Evolutionary conservation across 768 basidiomycete species (phyloP), one percentile per base, ranked within the genome.

Genomic region (Amanita rimosa): DNA sequence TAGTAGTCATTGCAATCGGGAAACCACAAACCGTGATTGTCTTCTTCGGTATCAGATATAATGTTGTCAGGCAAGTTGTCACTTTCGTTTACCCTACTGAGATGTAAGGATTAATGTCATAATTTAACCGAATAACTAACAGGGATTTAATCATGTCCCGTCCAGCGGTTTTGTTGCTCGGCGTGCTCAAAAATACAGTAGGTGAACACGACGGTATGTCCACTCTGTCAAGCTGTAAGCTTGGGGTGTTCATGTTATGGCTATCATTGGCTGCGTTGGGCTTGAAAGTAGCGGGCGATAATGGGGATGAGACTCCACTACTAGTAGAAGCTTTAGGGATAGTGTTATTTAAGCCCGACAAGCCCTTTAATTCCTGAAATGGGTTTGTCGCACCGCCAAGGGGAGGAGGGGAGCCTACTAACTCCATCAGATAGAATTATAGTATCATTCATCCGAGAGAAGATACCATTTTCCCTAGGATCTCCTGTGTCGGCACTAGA

Each of bases 1-100:
- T 33, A 45, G 16, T 9, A 19, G 38, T 39, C 9, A 10, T 19
- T 5, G n/a, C 14, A 31, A 14, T 13, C 16, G 7, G 43, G n/a
- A 29, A 31, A 29, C 13, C 29, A 14, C 31, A 8, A 17, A 67
- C 69, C 64, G 64, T 68, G 65, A 3, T 67, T 67, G 40, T 68
- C 68, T 19, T 67, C 67, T 50, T 72, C 68, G 17, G 68, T 67
- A 14, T 69, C 67, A 21, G 68, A 68, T 6, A 67, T 65, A 35
- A 44, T 51, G 46, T 52, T 27, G 50, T 54, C 47, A 48, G 51
- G 46, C 29, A 44, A 36, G 35, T 22, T 38, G 19, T 6, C 16
- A 22, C 16, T 42, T 16, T 40, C 42, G 44, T 10, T 50, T 49
- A 6, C 36, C 6, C 19, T 48, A 44, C 6, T 33, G 11, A 21